Conservation (phyloP, 768 basidiomycete genomes). For the Coprinellus aureogranulatus region DNA sequence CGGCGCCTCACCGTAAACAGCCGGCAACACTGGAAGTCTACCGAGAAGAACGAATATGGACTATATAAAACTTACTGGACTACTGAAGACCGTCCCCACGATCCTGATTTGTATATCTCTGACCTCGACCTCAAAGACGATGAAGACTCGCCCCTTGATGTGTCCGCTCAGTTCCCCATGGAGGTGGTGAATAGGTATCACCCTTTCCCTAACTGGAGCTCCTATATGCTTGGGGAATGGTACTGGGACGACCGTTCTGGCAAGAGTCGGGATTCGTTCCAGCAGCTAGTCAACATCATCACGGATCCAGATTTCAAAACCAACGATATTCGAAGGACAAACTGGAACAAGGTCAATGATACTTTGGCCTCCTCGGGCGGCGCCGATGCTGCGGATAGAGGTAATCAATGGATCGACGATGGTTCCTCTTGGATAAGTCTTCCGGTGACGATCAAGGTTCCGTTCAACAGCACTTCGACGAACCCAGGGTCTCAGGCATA, state of each 20-base stretch:
- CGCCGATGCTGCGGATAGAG: too few relatives aligned
- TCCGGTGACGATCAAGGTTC: not conserved
- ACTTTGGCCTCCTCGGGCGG: not conserved
- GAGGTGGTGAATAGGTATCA: too few relatives aligned
- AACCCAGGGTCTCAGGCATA: not conserved
- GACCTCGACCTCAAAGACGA: not conserved
- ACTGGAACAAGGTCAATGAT: not conserved
- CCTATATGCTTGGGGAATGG: not conserved
- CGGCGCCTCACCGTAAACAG: not conserved
- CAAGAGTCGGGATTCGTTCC: constrained; percentile 2
- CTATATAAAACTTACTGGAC: not conserved
- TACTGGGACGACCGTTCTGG: not conserved
- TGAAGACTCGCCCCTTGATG: not conserved
- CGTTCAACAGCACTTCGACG: not conserved
- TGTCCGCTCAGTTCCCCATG: not conserved
- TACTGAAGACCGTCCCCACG: not conserved
- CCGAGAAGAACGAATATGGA: not conserved
- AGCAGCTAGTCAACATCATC: not conserved
- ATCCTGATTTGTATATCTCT: not conserved
- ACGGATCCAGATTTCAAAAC: not conserved
- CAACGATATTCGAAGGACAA: not conserved
- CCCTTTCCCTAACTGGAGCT: constrained; percentile 2
- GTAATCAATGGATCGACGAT: too few relatives aligned
- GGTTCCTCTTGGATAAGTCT: too few relatives aligned
- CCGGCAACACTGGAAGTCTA: too few relatives aligned